These are phyloP conservation scores for Chlorella sorokiniana DNA, from an alignment of 139 green algal genomes.

Conservation along the genomic window DNA sequence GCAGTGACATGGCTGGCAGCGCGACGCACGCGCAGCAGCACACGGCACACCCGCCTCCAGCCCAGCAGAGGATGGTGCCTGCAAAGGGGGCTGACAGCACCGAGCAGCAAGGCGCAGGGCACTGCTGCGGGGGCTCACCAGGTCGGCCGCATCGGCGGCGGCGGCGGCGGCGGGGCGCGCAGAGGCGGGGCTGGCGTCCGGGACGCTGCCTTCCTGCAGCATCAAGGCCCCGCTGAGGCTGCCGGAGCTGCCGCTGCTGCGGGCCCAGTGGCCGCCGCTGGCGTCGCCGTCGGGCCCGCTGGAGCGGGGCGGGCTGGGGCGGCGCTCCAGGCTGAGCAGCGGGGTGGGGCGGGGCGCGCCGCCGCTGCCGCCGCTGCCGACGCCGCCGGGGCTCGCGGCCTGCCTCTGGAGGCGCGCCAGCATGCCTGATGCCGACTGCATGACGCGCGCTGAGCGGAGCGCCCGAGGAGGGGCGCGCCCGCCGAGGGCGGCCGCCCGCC, in stretches of 20 bases:
- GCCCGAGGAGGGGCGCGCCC: neutral
- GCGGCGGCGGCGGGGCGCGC: constrained; percentile 5
- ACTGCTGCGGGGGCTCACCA: too few relatives aligned
- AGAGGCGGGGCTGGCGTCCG: neutral
- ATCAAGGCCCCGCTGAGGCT: neutral
- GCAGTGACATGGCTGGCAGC: too few relatives aligned
- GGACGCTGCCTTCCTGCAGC: neutral
- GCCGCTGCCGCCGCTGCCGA: neutral
- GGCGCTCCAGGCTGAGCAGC: constrained; percentile 11
- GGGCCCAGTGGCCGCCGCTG: constrained; percentile 47
- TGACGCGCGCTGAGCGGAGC: constrained; percentile 5
- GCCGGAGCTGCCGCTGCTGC: constrained; percentile 39
- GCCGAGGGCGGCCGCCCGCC: too few relatives aligned
- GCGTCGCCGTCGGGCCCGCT: constrained; percentile 4
- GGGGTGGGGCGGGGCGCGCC: neutral
- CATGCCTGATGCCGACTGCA: constrained; percentile 20
- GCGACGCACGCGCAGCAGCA: too few relatives aligned
- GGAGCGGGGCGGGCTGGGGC: constrained; percentile 9
- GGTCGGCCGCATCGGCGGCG: too few relatives aligned
- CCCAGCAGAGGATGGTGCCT: too few relatives aligned
- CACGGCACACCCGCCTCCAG: too few relatives aligned
- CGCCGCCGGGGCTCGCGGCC: neutral
- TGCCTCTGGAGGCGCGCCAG: constrained; percentile 14
- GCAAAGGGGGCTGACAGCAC: too few relatives aligned
- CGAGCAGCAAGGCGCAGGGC: too few relatives aligned